Percentiles rank a stretch among this genome's conserved stretches.
phyloP scores from a whole-genome alignment of 2,329 filamentous ascomycete species.

The Didymella arachidicola region DNA sequence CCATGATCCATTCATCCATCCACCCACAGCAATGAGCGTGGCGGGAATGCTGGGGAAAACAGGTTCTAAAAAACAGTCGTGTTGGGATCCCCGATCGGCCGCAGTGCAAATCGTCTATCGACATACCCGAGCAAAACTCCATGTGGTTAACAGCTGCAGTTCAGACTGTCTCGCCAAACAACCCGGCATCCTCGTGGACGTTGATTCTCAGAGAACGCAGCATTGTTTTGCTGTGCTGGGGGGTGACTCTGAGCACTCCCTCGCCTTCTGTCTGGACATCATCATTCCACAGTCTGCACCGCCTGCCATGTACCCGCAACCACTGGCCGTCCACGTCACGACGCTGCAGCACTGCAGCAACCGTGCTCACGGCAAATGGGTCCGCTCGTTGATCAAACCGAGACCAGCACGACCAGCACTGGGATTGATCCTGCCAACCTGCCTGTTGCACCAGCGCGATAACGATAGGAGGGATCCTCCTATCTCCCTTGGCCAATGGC shows the following conservation, averaged over 20 bases:
- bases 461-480: slow-evolving; percentile 34
- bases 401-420: slow-evolving; percentile 30
- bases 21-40: slow-evolving; percentile 13
- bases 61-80: slow-evolving; percentile 25
- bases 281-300: slow-evolving; percentile 13
- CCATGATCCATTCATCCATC: background rate
- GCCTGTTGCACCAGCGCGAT: slow-evolving; percentile 32
- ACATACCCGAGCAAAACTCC: slow-evolving; percentile 20
- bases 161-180: slow-evolving; percentile 13
- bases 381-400: slow-evolving; percentile 43
- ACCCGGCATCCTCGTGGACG: background rate
- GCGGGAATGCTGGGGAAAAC: slow-evolving; percentile 27
- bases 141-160: slow-evolving; percentile 16
- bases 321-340: slow-evolving; percentile 31
- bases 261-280: slow-evolving; percentile 13
- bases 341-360: slow-evolving; percentile 22
- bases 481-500: slow-evolving; percentile 32
- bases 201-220: slow-evolving; percentile 4
- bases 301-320: slow-evolving; percentile 13
- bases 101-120: slow-evolving; percentile 21
- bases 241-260: background rate
- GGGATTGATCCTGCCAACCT: slow-evolving; percentile 32
- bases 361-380: slow-evolving; percentile 21
- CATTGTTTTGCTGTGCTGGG: slow-evolving; percentile 5
- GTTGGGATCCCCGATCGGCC: slow-evolving; percentile 30